Conservation (phyloP, 306 rosid genomes). For the Dryas drummondii region DNA sequence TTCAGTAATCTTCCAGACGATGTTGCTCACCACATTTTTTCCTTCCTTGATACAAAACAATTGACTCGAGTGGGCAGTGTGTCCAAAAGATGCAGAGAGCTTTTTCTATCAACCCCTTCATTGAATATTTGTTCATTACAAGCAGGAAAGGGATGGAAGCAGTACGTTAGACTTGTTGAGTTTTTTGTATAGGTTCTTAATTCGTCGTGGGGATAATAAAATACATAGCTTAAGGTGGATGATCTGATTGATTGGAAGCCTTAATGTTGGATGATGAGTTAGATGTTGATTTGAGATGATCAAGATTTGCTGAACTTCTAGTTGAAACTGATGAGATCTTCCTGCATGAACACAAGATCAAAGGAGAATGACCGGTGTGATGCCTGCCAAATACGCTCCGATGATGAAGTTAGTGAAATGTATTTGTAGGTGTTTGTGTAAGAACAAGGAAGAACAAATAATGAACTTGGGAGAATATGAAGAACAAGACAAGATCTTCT, state of each 20-base stretch:
- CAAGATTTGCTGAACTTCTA: too few species aligned
- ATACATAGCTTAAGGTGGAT: background rate
- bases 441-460: too few species aligned
- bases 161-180: background rate
- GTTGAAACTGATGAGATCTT: too few species aligned
- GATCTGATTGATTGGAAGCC: background rate
- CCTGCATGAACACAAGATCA: too few species aligned
- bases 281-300: too few species aligned
- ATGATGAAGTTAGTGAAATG: too few species aligned
- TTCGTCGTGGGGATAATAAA: background rate
- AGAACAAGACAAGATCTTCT: too few species aligned
- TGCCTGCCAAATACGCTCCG: too few species aligned
- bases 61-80: background rate
- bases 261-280: too few species aligned
- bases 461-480: too few species aligned
- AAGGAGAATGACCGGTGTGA: too few species aligned
- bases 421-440: too few species aligned
- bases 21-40: background rate
- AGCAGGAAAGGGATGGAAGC: background rate
- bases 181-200: background rate
- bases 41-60: background rate
- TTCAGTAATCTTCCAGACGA: constrained; percentile 1
- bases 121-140: background rate
- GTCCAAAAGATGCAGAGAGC: background rate
- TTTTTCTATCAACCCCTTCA: background rate